A percentile compares a stretch with the other conserved stretches of the same genome.
phyloP scores from a whole-genome alignment of 306 rosid species.

The Gleditsia sinensis region DNA sequence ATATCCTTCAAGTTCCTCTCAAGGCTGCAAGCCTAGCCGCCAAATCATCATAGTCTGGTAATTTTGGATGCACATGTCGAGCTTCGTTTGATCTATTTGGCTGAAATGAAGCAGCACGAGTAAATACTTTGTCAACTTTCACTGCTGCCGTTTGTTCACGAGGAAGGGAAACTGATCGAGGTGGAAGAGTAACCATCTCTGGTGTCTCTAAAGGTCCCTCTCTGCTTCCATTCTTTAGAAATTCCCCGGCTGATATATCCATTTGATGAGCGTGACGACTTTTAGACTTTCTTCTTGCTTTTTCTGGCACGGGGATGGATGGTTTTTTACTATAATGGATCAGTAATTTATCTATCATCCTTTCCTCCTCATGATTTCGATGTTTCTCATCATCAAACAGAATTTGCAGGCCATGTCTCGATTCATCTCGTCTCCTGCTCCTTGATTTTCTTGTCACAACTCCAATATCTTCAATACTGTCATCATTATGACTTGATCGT shows the following conservation, averaged over 20 bases:
- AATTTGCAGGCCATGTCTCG: conserved; percentile 71
- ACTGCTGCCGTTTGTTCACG: conserved; percentile 51
- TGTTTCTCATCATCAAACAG: conserved; percentile 72
- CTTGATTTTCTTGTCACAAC: conserved; percentile 58
- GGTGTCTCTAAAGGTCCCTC: conserved; percentile 46
- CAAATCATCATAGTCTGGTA: conserved; percentile 89
- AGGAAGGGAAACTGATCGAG: conserved; percentile 80
- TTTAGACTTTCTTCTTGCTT: conserved; percentile 63
- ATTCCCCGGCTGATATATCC: conserved; percentile 30
- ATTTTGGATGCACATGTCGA: conserved; percentile 90
- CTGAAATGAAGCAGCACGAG: conserved; percentile 89
- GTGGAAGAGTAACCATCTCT: conserved; percentile 42
- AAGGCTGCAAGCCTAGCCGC: conserved; percentile 83
- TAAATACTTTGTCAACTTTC: conserved; percentile 57
- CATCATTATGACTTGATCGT: conserved; percentile 45
- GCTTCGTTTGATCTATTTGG: conserved; percentile 63
- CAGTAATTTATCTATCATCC: conserved; percentile 79
- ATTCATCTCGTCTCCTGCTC: conserved; percentile 68
- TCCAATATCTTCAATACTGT: conserved; percentile 49
- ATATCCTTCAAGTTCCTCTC: conserved; percentile 58
- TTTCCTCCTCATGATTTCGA: conserved; percentile 75
- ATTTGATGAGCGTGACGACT: conserved; percentile 56
- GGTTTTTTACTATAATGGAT: conserved; percentile 87
- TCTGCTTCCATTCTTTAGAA: conserved; percentile 39
- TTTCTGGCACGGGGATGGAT: conserved; percentile 53